A percentile compares a stretch with the other conserved stretches of the same genome.
Evolutionary conservation across 257 asterid species (phyloP).

Genomic region (Jacaranda mimosifolia): DNA sequence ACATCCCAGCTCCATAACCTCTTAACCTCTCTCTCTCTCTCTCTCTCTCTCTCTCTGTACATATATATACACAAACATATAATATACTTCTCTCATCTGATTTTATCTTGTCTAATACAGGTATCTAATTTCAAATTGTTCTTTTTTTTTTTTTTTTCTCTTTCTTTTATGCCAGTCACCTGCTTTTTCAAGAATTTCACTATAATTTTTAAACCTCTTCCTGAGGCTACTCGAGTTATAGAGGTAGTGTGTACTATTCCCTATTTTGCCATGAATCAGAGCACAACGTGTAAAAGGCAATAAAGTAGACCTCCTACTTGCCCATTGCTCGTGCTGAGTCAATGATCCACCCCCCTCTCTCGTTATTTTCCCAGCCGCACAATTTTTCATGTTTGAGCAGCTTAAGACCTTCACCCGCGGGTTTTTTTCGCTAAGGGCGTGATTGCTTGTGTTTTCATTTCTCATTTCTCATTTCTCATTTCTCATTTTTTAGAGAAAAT

Average conservation of each 20-base stretch:
- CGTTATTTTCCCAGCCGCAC: slow-evolving; percentile 6
- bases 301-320: slow-evolving; percentile 44
- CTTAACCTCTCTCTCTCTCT: not conserved
- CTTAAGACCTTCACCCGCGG: not conserved
- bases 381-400: not conserved
- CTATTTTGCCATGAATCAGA: slow-evolving; percentile 57
- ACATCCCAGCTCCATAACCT: slow-evolving; percentile 1
- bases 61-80: not conserved
- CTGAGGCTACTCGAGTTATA: slow-evolving; percentile 25
- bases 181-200: not conserved
- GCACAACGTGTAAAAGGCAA: slow-evolving; percentile 53
- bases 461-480: too few relatives aligned
- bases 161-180: not conserved
- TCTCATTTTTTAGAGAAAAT: too few relatives aligned
- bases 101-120: slow-evolving; percentile 1
- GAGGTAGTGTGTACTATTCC: slow-evolving; percentile 47
- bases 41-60: slow-evolving; percentile 17
- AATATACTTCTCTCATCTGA: slow-evolving; percentile 8
- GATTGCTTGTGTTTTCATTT: too few relatives aligned
- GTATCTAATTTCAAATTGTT: not conserved
- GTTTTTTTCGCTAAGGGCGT: slow-evolving; percentile 8
- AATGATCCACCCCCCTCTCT: slow-evolving; percentile 7
- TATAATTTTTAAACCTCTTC: not conserved
- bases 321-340: too few relatives aligned
- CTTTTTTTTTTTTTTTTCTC: not conserved